These are phyloP conservation scores for Cyberlindnera mississippiensis DNA, from an alignment of 805 yeast genomes.

Conservation along the genomic window DNA sequence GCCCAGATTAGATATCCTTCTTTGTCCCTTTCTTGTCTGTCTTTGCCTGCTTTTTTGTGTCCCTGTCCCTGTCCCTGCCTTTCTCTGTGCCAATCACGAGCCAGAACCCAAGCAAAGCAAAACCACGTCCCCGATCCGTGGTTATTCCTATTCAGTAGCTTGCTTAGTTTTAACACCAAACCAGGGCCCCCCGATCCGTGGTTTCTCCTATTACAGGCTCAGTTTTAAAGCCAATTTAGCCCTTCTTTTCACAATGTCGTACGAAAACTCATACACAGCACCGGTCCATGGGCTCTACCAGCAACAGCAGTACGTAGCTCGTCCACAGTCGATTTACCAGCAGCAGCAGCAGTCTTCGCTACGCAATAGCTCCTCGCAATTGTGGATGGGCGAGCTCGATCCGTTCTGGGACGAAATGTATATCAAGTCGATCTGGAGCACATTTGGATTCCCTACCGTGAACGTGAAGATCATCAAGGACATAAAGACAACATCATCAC, in stretches of 20 bases:
- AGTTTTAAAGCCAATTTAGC: too few relatives aligned
- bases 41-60: too few relatives aligned
- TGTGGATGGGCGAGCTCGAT: conserved; percentile 93
- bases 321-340: conserved; percentile 5
- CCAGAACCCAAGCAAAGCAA: too few relatives aligned
- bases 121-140: too few relatives aligned
- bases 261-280: neutral
- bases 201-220: too few relatives aligned
- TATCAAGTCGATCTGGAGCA: conserved; percentile 65
- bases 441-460: conserved; percentile 55
- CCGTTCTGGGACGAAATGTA: conserved; percentile 75
- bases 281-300: conserved; percentile 6
- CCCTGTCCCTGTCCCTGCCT: too few relatives aligned
- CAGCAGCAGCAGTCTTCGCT: conserved; percentile 12
- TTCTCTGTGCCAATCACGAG: too few relatives aligned
- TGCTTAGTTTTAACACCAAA: too few relatives aligned
- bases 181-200: too few relatives aligned
- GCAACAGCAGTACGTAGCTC: conserved; percentile 5
- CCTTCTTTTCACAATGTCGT: neutral
- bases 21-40: too few relatives aligned
- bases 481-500: conserved; percentile 32
- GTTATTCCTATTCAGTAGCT: too few relatives aligned
- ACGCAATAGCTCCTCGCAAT: conserved; percentile 27
- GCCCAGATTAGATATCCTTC: neutral
- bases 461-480: conserved; percentile 72